A percentile compares a stretch with the other conserved stretches of the same genome.
phyloP scores from a whole-genome alignment of 257 asterid species.

The Solanum rostratum region DNA sequence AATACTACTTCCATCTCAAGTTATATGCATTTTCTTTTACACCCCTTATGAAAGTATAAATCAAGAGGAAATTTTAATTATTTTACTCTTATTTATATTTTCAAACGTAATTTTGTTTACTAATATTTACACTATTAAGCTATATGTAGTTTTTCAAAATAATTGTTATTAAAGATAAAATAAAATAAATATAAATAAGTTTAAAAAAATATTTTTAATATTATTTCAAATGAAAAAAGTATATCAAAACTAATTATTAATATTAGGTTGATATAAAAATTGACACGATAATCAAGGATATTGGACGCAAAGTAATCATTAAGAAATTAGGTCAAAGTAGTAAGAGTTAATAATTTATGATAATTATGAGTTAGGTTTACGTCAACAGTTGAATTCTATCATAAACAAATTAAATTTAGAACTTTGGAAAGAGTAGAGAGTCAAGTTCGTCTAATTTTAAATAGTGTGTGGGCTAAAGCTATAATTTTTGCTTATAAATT shows the following conservation, averaged over 20 bases:
- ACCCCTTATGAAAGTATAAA: too few relatives aligned
- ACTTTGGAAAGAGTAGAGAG: background rate
- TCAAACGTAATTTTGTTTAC: too few relatives aligned
- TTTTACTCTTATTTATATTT: too few relatives aligned
- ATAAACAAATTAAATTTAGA: background rate
- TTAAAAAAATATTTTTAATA: too few relatives aligned
- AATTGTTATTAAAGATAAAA: background rate
- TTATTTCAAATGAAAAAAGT: background rate
- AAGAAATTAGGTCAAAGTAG: background rate
- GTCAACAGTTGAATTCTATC: background rate
- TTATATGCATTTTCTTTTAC: too few relatives aligned
- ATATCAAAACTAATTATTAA: background rate
- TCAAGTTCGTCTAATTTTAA: background rate
- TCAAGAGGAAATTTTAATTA: too few relatives aligned
- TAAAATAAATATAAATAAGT: too few relatives aligned
- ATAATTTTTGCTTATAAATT: background rate
- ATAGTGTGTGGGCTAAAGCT: background rate
- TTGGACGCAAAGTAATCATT: background rate
- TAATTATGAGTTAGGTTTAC: too few relatives aligned
- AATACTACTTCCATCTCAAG: too few relatives aligned
- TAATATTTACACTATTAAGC: background rate
- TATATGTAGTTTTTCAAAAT: background rate
- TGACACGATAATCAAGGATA: background rate
- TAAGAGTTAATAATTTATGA: too few relatives aligned
- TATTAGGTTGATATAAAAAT: background rate